Conservation (phyloP, 306 rosid species). For the Casuarina cunninghamiana region DNA sequence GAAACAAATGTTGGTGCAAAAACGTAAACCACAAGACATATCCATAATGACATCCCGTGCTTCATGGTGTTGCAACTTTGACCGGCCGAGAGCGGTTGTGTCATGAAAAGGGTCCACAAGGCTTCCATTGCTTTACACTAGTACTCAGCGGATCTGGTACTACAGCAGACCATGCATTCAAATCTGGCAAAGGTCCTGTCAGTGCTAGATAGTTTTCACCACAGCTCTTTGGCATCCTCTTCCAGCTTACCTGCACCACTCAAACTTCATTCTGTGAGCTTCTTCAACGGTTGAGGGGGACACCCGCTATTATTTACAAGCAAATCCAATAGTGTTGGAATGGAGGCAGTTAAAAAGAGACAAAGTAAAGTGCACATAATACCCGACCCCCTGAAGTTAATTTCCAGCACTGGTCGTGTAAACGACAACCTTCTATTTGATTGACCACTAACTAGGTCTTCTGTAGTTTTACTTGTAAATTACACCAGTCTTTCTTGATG, state of each 20-base stretch:
- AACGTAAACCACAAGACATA: too few species aligned
- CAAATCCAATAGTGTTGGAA: not conserved
- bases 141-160: slow-evolving; percentile 57
- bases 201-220: slow-evolving; percentile 84
- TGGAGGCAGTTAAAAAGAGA: too few species aligned
- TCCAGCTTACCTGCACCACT: slow-evolving; percentile 76
- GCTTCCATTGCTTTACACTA: slow-evolving; percentile 68
- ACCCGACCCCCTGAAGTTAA: too few species aligned
- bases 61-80: not conserved
- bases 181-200: slow-evolving; percentile 78
- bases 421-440: too few species aligned
- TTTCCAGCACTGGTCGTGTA: too few species aligned
- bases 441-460: too few species aligned
- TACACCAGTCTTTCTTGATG: not conserved
- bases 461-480: not conserved
- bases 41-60: too few species aligned
- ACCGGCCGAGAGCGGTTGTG: slow-evolving; percentile 16
- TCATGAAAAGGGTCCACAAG: slow-evolving; percentile 33
- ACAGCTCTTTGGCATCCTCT: slow-evolving; percentile 53
- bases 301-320: not conserved
- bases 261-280: slow-evolving; percentile 32
- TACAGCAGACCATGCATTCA: slow-evolving; percentile 67
- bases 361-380: too few species aligned
- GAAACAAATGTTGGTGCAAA: too few species aligned
- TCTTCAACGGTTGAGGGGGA: slow-evolving; percentile 3